A percentile compares a stretch with the other conserved stretches of the same genome.
These are phyloP conservation scores for Phytophthora multivora DNA, from an alignment of 352 stramenopile species.

Conservation along the genomic window DNA sequence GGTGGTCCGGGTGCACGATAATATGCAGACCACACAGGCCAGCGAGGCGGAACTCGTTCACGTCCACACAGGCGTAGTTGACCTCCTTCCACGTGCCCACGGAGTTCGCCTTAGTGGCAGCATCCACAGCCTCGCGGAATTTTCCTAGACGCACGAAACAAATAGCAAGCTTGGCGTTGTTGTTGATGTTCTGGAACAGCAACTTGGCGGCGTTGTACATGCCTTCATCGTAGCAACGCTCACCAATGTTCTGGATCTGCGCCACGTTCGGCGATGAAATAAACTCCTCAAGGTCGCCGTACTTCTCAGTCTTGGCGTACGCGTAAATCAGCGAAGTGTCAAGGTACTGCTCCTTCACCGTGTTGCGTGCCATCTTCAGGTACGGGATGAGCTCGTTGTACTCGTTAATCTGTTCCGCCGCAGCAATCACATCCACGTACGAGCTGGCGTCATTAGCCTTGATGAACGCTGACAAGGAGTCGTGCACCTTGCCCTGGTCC, in stretches of 20 bases:
- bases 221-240: slow-evolving; percentile 98
- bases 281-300: slow-evolving; percentile 99
- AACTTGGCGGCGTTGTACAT: slow-evolving; percentile 99
- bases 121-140: slow-evolving; percentile 99
- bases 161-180: slow-evolving; percentile 99
- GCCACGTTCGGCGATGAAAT: slow-evolving; percentile 99
- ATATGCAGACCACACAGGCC: slow-evolving; percentile 98
- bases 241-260: slow-evolving; percentile 99
- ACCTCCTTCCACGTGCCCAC: slow-evolving; percentile 99
- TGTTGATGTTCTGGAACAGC: slow-evolving; percentile 99
- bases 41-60: slow-evolving; percentile 98
- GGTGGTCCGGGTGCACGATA: slow-evolving; percentile 99
- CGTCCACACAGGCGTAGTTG: slow-evolving; percentile 98
- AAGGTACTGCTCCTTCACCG: slow-evolving; percentile 99
- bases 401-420: slow-evolving; percentile 96
- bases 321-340: slow-evolving; percentile 99
- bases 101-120: slow-evolving; percentile 98
- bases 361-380: slow-evolving; percentile 99
- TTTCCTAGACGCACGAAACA: slow-evolving; percentile 99
- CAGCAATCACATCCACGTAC: slow-evolving; percentile 98
- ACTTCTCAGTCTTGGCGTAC: slow-evolving; percentile 98
- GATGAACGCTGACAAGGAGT: slow-evolving; percentile 99
- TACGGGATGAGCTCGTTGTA: slow-evolving; percentile 98
- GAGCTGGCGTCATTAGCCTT: slow-evolving; percentile 98
- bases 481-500: slow-evolving; percentile 94